Conservation (phyloP, 352 stramenopile genomes). For the Thraustochytrium striatum region DNA sequence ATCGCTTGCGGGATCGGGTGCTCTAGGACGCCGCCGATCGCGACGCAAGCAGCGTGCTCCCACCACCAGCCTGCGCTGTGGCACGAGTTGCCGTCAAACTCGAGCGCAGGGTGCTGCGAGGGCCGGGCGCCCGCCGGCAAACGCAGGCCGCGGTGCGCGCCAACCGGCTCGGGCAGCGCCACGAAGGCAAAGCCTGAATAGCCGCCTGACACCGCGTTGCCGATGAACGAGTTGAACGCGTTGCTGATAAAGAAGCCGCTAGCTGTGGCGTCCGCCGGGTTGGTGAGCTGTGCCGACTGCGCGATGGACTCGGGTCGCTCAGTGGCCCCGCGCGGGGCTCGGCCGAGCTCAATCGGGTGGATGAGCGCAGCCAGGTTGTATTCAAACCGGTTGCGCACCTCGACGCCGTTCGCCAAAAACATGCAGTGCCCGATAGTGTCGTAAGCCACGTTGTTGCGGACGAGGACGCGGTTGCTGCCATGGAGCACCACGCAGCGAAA, state of each 20-base stretch:
- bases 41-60: background rate
- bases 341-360: conserved; percentile 49
- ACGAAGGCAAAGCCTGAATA: conserved; percentile 54
- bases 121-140: conserved; percentile 13
- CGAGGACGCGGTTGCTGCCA: conserved; percentile 52
- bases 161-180: conserved; percentile 45
- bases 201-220: conserved; percentile 53
- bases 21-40: background rate
- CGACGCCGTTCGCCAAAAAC: conserved; percentile 59
- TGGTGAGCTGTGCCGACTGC: conserved; percentile 22
- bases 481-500: conserved; percentile 57
- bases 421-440: conserved; percentile 57
- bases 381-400: conserved; percentile 56
- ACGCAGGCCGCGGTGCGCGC: background rate
- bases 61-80: background rate
- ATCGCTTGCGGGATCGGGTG: background rate
- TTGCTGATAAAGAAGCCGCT: conserved; percentile 59
- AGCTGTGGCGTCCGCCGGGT: conserved; percentile 56
- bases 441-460: conserved; percentile 58
- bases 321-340: background rate
- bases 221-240: conserved; percentile 56
- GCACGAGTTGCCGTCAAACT: conserved; percentile 21
- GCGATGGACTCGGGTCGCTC: background rate
- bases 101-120: background rate
- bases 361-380: conserved; percentile 59